Conservation (phyloP, 2,329 filamentous ascomycete species). For the Fusarium domesticum region DNA sequence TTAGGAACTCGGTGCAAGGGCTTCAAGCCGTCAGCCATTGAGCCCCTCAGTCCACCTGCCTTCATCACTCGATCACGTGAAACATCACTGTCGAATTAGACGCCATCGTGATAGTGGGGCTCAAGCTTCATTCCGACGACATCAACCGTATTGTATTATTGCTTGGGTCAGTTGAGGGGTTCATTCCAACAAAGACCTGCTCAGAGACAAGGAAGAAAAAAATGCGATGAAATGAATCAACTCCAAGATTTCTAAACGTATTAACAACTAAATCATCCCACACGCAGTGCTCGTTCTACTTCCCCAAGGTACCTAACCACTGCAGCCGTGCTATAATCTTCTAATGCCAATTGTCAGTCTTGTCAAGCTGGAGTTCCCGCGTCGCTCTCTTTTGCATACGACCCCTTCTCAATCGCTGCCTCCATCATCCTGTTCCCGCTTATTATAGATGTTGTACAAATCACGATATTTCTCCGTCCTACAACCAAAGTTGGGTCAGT, state of each 20-base stretch:
- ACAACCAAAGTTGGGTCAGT: no score
- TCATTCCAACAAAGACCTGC: slow-evolving; percentile 21
- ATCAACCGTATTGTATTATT: slow-evolving; percentile 1
- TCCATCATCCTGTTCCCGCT: slow-evolving; percentile 89
- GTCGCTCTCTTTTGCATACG: slow-evolving; percentile 49
- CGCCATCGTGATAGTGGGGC: slow-evolving; percentile 17
- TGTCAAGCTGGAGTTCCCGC: slow-evolving; percentile 19
- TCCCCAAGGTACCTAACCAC: not conserved
- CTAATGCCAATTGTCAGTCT: slow-evolving; percentile 8
- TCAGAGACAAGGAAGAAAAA: no score
- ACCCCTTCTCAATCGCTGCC: slow-evolving; percentile 70
- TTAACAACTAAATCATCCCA: no score
- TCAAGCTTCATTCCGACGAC: slow-evolving; percentile 17
- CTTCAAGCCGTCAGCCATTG: slow-evolving; percentile 28
- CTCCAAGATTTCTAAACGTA: no score
- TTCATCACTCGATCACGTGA: slow-evolving; percentile 7
- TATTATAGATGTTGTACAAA: slow-evolving; percentile 89
- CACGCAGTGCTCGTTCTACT: no score
- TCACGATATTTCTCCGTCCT: slow-evolving; percentile 78
- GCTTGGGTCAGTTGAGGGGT: slow-evolving; percentile 3
- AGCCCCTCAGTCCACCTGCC: slow-evolving; percentile 31
- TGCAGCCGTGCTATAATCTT: not conserved
- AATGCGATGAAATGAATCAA: no score
- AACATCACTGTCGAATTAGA: slow-evolving; percentile 25
- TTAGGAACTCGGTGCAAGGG: slow-evolving; percentile 14